Conservation (phyloP, 129 eudicot species). For the Artemisia tridentata region DNA sequence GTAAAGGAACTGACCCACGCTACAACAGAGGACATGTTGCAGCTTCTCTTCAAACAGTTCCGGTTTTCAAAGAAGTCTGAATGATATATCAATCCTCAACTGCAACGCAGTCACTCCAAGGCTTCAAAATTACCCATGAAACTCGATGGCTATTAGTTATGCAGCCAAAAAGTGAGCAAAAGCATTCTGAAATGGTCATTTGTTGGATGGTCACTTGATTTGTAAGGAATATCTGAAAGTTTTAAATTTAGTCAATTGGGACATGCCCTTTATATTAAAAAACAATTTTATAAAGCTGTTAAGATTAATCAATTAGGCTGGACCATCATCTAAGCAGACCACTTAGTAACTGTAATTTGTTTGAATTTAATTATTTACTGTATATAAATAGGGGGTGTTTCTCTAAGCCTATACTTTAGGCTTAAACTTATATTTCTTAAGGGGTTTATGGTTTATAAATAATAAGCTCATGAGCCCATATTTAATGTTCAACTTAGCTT, state of each 20-base stretch:
- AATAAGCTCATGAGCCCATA: too few species aligned
- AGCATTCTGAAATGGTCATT: conserved; percentile 7
- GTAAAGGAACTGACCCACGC: conserved; percentile 75
- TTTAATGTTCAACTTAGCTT: too few species aligned
- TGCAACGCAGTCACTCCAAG: conserved; percentile 93
- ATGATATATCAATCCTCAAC: conserved; percentile 76
- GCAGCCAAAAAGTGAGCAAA: conserved; percentile 57
- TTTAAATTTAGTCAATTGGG: not conserved
- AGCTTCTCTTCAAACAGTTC: conserved; percentile 77
- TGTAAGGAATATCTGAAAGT: conserved; percentile 30
- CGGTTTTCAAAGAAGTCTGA: conserved; percentile 90
- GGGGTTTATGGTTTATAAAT: too few species aligned
- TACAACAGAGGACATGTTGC: conserved; percentile 78
- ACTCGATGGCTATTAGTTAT: conserved; percentile 75
- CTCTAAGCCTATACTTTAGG: too few species aligned
- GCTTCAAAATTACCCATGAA: conserved; percentile 87
- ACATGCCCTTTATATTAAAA: too few species aligned
- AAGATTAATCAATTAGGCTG: too few species aligned
- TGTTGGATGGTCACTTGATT: conserved; percentile 13
- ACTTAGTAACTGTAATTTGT: too few species aligned
- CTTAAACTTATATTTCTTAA: too few species aligned
- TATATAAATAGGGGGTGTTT: too few species aligned
- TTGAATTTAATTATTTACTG: too few species aligned
- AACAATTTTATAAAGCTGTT: too few species aligned
- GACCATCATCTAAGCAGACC: too few species aligned